Evolutionary conservation across 495 filamentous ascomycete species (phyloP), one percentile per base, ranked within the genome.

Genomic region (Aspergillus ostianus): DNA sequence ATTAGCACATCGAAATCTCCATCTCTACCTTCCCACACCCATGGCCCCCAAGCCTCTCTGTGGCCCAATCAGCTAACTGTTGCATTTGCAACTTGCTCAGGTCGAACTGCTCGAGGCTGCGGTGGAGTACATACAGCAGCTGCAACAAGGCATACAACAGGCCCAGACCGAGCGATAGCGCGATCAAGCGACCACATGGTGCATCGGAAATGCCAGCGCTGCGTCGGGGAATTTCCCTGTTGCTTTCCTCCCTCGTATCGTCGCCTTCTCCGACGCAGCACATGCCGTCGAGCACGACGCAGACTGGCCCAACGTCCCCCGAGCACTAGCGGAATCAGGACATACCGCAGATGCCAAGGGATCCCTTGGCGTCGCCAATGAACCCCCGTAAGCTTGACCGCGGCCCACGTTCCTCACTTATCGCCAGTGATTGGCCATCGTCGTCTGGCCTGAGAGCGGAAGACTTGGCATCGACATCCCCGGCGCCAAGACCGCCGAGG

Each of bases 61-160:
- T 20, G n/a, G 6, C 10, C 45, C 26, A 26, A 50, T 48, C 20
- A 21, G 41, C 29, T 27, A 41, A 41, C 10, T 12, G 15, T 48
- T 20, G 10, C n/a, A 4, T 44, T 27, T 26, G 21, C 23, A 5
- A 21, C 19, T 12, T 47, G 23, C 4, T 29, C 23, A 61, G 63
- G 58, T 51, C 8, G 59, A 65, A 46, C 23, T 61, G n/a, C 18
- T 65, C 10, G 63, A 61, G 41, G 50, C 59, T 12, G 59, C 63
- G 21, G 59, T 65, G 19, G 63, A 56, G 13, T 65, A 65, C 47
- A 65, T 65, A 20, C 58, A 56, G 26, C 12, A 20, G 13, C 47
- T 65, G 19, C 63, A 41, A 15, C 6, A 12, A 41, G 36, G 36
- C 36, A 41, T 41, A 15, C 36, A 41, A 41, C 36, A 65, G 51